Conservation (phyloP, 106 monocot species). For the Dendrobium catenatum region DNA sequence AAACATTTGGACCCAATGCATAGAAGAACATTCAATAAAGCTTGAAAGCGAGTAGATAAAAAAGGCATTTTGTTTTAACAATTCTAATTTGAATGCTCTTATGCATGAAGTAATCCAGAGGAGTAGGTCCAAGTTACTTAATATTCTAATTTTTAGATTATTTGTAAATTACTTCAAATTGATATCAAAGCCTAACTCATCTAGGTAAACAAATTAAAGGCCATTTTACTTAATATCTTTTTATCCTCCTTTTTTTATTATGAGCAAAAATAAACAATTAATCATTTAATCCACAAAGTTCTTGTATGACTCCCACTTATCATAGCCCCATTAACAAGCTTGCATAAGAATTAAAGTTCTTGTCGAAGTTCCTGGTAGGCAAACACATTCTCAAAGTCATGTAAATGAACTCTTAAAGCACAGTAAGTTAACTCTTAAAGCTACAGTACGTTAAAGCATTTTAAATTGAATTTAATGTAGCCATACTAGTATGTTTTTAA, state of each 20-base stretch:
- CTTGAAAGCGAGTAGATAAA: neutral
- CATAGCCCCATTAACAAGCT: neutral
- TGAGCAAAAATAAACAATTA: neutral
- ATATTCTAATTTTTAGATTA: neutral
- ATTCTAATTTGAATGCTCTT: neutral
- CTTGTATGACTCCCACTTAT: too few relatives aligned
- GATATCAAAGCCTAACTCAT: neutral
- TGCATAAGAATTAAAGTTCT: neutral
- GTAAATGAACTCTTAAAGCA: neutral
- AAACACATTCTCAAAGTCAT: neutral
- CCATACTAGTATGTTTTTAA: neutral
- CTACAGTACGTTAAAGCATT: neutral
- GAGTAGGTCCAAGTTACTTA: neutral
- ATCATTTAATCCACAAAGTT: neutral
- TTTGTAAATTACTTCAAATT: neutral
- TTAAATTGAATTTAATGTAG: neutral
- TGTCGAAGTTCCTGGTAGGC: neutral
- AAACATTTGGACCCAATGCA: neutral
- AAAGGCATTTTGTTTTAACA: too few relatives aligned
- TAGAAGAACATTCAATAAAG: neutral
- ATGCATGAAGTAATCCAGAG: neutral
- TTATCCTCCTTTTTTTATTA: neutral
- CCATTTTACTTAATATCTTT: neutral
- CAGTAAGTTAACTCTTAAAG: neutral
- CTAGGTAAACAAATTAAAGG: neutral